A percentile compares a stretch with the other conserved stretches of the same genome.
phyloP scores from a whole-genome alignment of 331 rosid species.

The Phaseolus coccineus region DNA sequence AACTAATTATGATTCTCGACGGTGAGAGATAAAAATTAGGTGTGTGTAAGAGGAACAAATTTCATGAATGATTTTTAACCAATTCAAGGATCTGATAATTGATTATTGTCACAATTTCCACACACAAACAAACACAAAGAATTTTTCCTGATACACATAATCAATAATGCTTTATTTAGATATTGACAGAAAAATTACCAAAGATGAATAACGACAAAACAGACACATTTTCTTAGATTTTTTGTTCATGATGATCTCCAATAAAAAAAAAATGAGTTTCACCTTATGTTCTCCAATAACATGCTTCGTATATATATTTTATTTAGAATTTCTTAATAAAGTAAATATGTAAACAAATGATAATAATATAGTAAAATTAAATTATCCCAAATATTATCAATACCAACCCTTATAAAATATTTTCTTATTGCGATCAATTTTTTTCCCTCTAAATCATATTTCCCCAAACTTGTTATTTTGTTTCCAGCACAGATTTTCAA shows the following conservation, averaged over 20 bases:
- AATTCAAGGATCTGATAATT: conserved; percentile 23
- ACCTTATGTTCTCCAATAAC: too few relatives aligned
- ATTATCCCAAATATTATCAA: too few relatives aligned
- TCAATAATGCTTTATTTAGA: background rate
- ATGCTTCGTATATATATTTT: too few relatives aligned
- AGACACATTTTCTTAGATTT: background rate
- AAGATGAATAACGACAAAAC: background rate
- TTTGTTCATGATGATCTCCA: background rate
- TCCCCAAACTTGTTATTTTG: too few relatives aligned
- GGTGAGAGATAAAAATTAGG: background rate
- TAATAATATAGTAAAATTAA: too few relatives aligned
- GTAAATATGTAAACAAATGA: too few relatives aligned
- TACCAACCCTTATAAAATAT: too few relatives aligned
- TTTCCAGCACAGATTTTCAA: too few relatives aligned
- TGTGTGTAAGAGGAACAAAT: too few relatives aligned
- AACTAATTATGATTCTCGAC: conserved; percentile 1
- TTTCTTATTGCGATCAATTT: too few relatives aligned
- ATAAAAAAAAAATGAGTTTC: background rate
- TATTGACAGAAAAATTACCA: background rate
- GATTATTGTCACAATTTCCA: background rate
- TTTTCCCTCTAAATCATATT: too few relatives aligned
- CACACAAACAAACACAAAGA: background rate
- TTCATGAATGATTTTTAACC: background rate
- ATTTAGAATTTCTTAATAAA: too few relatives aligned
- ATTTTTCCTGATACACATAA: background rate